Evolutionary conservation across 2,329 filamentous ascomycete genomes (phyloP).

Genomic region (Trichoderma sp.): DNA sequence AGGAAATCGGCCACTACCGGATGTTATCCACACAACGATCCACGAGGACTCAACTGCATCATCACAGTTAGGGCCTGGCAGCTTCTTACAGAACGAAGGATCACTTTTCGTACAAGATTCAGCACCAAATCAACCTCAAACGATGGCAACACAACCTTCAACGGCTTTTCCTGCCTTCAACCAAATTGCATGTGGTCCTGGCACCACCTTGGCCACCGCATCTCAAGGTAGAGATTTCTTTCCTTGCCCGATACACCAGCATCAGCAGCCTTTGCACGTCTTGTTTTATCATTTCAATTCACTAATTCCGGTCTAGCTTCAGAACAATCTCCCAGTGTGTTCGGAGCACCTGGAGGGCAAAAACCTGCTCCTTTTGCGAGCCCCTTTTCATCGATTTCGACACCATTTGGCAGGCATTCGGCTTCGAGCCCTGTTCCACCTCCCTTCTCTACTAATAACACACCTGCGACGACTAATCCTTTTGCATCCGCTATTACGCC

Average conservation of each 20-base stretch:
- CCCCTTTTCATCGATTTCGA: slow-evolving; percentile 25
- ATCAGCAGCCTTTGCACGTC: neutral
- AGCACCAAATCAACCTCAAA: slow-evolving; percentile 3
- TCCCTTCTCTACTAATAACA: neutral
- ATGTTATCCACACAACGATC: slow-evolving; percentile 60
- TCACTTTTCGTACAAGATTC: slow-evolving; percentile 39
- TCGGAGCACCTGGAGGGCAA: slow-evolving; percentile 11
- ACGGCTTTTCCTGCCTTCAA: slow-evolving; percentile 13
- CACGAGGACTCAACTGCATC: slow-evolving; percentile 44
- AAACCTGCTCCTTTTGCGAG: slow-evolving; percentile 21
- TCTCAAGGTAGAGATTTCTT: slow-evolving; percentile 23
- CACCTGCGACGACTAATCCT: slow-evolving; percentile 15
- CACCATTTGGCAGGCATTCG: neutral
- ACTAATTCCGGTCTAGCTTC: slow-evolving; percentile 26
- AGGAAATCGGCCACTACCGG: slow-evolving; percentile 53
- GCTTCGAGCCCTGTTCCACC: neutral
- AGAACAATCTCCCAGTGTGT: slow-evolving; percentile 3
- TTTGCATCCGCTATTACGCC: slow-evolving; percentile 11
- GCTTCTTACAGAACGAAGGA: slow-evolving; percentile 31
- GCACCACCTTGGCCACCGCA: slow-evolving; percentile 1
- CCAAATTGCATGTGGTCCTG: slow-evolving; percentile 11
- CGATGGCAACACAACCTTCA: neutral
- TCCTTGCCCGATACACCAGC: neutral
- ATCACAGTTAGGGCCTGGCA: slow-evolving; percentile 28
- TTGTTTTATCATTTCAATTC: neutral